Evolutionary conservation across 148 eudicot species (phyloP).

Genomic region (Polygonum maritimum): DNA sequence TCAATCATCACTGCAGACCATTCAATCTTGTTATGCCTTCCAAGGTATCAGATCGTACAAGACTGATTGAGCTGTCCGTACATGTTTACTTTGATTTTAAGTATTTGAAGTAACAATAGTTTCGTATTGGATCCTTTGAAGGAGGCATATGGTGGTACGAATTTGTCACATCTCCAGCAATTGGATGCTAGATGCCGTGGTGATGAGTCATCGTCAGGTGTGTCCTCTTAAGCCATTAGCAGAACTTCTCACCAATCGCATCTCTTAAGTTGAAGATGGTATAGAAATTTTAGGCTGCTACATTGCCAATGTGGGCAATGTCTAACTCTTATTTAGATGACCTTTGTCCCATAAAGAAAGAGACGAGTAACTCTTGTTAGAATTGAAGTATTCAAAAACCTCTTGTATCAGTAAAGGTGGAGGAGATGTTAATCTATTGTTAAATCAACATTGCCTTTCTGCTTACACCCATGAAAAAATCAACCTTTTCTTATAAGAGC

Average conservation of each 20-base stretch:
- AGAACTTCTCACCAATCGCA: neutral
- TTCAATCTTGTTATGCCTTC: conserved; percentile 6
- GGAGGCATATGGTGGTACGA: conserved; percentile 3
- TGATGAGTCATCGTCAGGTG: conserved; percentile 6
- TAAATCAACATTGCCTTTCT: neutral
- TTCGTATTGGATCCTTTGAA: neutral
- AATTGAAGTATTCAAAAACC: neutral
- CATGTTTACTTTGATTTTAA: neutral
- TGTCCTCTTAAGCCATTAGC: conserved; percentile 5
- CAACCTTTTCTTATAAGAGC: neutral
- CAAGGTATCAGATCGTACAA: neutral
- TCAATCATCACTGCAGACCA: conserved; percentile 5
- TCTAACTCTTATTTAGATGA: neutral
- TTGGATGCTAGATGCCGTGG: neutral
- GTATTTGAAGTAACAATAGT: neutral
- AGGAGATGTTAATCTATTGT: neutral
- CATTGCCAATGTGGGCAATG: neutral
- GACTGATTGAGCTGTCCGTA: neutral
- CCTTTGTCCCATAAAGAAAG: conserved; percentile 2
- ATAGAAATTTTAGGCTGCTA: neutral
- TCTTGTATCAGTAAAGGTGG: neutral
- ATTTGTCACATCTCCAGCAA: neutral
- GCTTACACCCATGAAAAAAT: neutral
- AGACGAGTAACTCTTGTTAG: neutral
- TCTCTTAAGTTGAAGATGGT: conserved; percentile 8